Base-by-base conservation (phyloP, 345 rosid genomes). In the Boechera divaricarpa region DNA sequence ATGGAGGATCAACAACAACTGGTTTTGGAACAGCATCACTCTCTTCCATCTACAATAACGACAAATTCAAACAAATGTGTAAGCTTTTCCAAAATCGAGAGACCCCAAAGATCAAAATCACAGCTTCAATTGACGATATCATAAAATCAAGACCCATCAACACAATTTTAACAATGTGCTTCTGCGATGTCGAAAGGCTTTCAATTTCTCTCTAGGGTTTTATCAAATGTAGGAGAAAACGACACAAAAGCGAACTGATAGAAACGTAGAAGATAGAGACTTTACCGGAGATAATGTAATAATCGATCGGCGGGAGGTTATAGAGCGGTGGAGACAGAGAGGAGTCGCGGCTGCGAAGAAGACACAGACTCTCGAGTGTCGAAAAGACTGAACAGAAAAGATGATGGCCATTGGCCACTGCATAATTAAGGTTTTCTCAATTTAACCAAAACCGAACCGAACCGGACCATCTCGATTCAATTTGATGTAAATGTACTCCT, bases 1-100 rank as follows among this genome's bases (percentile, higher is more conserved):
- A 55, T 2, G 80, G 80, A 54, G 80, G 80, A 4, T 77, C 80
- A 16, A 77, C 80, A 77, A 77, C 80, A 11, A 77, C 60, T 77
- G 80, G 76, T 45, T 77, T 77, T 70, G 18, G 70, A 6, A 70
- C 76, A 35, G 15, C 71, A 33, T 77, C 80, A 55, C 21, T 63
- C 51, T 77, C 80, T 54, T 77, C 80, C 80, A 77, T 77, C 71
- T 77, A 44, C 26, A 26, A 42, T 62, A 51, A 31, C 6, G n/a
- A 63, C 62, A 61, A 16, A 41, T 33, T 5, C 15, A 32, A 53
- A 42, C 29, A 63, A 65, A 67, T 16, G 67, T 68, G 55, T 16
- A 76, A 75, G 33, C 26, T 48, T 63, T 29, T 3, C 0, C 12
- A 39, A 39, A 54, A 10, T 2, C 18, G 18, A 18, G 29, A 53